phyloP scores from a whole-genome alignment of 2,329 filamentous ascomycete species.

The Fusarium pseudoanthophilum region DNA sequence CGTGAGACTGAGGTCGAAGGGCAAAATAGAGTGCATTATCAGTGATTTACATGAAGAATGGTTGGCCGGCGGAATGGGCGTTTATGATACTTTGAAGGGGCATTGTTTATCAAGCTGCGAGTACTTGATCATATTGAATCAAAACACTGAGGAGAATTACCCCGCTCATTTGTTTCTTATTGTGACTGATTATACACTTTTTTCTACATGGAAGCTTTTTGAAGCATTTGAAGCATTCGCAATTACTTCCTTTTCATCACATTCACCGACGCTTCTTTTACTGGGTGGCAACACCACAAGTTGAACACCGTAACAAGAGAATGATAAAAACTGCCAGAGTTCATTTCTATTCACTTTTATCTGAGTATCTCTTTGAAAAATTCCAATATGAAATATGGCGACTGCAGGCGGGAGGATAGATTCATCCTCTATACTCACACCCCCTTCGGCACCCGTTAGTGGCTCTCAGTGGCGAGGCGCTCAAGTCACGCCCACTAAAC shows the following conservation, averaged over 20 bases:
- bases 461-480: neutral
- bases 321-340: neutral
- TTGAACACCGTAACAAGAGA: neutral
- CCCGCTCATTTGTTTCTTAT: neutral
- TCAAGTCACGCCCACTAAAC: slow-evolving; percentile 12
- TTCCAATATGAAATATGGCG: neutral
- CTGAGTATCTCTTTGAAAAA: neutral
- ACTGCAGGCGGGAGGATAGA: neutral
- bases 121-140: neutral
- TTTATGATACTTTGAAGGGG: neutral
- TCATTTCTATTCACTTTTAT: neutral
- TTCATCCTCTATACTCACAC: slow-evolving; percentile 13
- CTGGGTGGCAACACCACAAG: neutral
- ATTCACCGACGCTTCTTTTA: neutral
- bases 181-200: neutral
- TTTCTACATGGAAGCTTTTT: neutral
- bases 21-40: neutral
- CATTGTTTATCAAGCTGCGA: neutral
- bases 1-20: slow-evolving; percentile 12
- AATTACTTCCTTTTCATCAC: neutral
- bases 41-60: neutral
- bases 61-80: slow-evolving; percentile 1
- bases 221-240: neutral
- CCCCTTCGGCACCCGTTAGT: slow-evolving; percentile 9
- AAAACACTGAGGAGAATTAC: neutral